Conservation (phyloP, 2,329 filamentous ascomycete genomes). For the Endothia cerciana region DNA sequence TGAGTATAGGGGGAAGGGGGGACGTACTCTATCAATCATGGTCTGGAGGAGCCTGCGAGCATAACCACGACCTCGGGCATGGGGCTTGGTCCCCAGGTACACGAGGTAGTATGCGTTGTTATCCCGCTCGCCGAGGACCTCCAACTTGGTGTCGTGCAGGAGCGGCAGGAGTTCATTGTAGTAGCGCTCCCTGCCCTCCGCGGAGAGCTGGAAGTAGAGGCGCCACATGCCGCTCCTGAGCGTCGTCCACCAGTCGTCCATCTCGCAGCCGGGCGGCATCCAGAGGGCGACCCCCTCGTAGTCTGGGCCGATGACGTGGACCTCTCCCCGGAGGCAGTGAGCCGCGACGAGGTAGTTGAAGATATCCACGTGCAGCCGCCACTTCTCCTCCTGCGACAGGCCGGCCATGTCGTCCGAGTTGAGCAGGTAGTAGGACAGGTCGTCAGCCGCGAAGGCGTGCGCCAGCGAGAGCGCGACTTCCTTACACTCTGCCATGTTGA, state of each 20-base stretch:
- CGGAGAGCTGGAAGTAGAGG: conserved; percentile 72
- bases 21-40: conserved; percentile 64
- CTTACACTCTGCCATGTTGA: conserved; percentile 70
- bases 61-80: conserved; percentile 72
- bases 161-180: conserved; percentile 77
- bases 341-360: conserved; percentile 78
- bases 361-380: conserved; percentile 76
- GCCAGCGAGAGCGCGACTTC: conserved; percentile 73
- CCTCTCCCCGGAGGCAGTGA: conserved; percentile 74
- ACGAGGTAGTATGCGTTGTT: conserved; percentile 78
- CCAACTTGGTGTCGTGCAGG: conserved; percentile 71
- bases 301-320: conserved; percentile 73
- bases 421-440: conserved; percentile 75
- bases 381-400: conserved; percentile 69
- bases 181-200: conserved; percentile 74
- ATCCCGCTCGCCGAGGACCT: conserved; percentile 69
- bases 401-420: conserved; percentile 69
- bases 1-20: conserved; percentile 1
- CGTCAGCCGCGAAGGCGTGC: conserved; percentile 76
- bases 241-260: conserved; percentile 73
- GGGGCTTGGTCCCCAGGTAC: conserved; percentile 77
- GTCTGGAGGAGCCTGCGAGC: conserved; percentile 71
- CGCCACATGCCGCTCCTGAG: conserved; percentile 79
- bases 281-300: conserved; percentile 80
- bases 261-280: conserved; percentile 75